phyloP scores from a whole-genome alignment of 1,139 yeast species.

The Sugiyamaella novakii region DNA sequence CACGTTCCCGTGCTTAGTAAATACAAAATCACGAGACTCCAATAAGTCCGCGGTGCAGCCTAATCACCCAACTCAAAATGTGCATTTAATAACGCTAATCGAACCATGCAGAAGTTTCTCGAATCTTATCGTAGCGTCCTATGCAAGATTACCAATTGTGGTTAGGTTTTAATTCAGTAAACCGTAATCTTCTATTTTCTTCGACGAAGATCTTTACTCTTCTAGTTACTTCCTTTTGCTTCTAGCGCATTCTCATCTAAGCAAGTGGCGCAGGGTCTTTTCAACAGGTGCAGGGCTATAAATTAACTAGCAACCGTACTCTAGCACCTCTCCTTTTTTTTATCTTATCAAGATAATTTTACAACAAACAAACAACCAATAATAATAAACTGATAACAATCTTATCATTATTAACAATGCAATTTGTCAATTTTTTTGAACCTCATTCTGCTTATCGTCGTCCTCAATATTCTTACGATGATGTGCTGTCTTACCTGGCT shows the following conservation, averaged over 20 bases:
- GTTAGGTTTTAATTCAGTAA: neutral
- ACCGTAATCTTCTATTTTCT: slow-evolving; percentile 1
- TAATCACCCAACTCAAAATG: too few species aligned
- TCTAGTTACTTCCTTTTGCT: slow-evolving; percentile 6
- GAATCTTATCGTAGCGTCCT: neutral
- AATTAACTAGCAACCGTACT: slow-evolving; percentile 2
- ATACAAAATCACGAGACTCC: too few species aligned
- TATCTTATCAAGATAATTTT: neutral
- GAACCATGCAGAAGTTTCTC: slow-evolving; percentile 15
- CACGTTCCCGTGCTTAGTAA: too few species aligned
- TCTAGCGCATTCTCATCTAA: slow-evolving; percentile 10
- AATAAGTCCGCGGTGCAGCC: too few species aligned
- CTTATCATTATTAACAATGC: slow-evolving; percentile 1
- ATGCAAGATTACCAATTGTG: slow-evolving; percentile 8
- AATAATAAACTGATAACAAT: neutral
- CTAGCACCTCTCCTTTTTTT: neutral
- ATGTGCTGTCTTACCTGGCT: slow-evolving; percentile 16
- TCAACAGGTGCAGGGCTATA: neutral
- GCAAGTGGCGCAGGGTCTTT: slow-evolving; percentile 16
- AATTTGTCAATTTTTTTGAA: slow-evolving; percentile 13
- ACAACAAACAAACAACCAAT: neutral
- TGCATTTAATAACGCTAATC: too few species aligned
- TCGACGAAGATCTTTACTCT: slow-evolving; percentile 6
- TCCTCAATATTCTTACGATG: slow-evolving; percentile 14
- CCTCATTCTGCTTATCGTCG: slow-evolving; percentile 10